phyloP scores from a whole-genome alignment of 257 asterid genomes.

The Plectranthus barbatus region DNA sequence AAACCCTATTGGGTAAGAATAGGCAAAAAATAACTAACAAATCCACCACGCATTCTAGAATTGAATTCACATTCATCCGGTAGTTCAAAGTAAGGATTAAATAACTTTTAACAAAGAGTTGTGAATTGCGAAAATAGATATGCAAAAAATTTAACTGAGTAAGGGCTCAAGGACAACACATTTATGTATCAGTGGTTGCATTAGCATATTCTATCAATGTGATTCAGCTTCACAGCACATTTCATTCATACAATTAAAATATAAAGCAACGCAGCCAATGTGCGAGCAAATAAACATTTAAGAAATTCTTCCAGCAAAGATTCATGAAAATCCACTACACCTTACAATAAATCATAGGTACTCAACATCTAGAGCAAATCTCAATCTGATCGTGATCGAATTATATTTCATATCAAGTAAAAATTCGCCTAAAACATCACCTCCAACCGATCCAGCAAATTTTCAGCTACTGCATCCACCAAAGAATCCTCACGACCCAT shows the following conservation, averaged over 20 bases:
- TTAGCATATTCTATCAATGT: neutral
- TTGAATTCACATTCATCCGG: neutral
- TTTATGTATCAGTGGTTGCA: neutral
- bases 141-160: no score
- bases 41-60: neutral
- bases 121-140: no score
- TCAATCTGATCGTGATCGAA: neutral
- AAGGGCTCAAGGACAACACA: no score
- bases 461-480: slow-evolving; percentile 78
- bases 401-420: neutral
- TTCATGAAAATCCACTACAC: neutral
- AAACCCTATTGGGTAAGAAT: neutral
- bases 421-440: slow-evolving; percentile 17
- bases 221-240: neutral
- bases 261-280: neutral
- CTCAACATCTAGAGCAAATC: neutral
- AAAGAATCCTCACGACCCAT: slow-evolving; percentile 63
- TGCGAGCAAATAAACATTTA: neutral
- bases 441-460: slow-evolving; percentile 85
- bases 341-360: neutral
- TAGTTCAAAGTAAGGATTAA: neutral
- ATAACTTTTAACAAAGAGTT: neutral
- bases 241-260: neutral
- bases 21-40: neutral
- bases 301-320: neutral